These are phyloP conservation scores for Trichaptum fuscoviolaceum DNA, from an alignment of 768 basidiomycete genomes.

Conservation along the genomic window DNA sequence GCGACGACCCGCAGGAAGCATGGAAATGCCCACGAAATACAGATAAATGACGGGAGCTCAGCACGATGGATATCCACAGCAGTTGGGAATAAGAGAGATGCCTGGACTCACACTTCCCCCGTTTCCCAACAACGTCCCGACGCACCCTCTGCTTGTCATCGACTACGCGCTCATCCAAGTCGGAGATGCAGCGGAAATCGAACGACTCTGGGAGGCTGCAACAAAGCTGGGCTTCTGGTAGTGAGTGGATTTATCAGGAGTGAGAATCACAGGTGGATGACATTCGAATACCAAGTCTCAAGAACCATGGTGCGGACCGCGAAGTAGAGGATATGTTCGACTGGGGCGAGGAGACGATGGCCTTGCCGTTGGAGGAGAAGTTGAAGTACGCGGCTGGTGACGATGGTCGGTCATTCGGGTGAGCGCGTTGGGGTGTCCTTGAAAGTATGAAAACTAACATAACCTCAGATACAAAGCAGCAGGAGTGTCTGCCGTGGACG, in stretches of 20 bases:
- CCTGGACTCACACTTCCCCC: conserved; percentile 24
- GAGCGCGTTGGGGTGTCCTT: conserved; percentile 2
- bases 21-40: not conserved
- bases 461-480: conserved; percentile 48
- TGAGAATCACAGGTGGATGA: not conserved
- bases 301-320: conserved; percentile 49
- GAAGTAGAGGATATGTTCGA: conserved; percentile 49
- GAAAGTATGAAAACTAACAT: not conserved
- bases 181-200: conserved; percentile 38
- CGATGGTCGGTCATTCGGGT: conserved; percentile 37
- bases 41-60: not conserved
- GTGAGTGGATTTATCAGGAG: conserved; percentile 31
- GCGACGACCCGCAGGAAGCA: not conserved
- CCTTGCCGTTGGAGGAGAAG: conserved; percentile 50
- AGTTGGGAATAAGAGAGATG: not conserved
- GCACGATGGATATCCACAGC: no score
- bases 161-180: conserved; percentile 46
- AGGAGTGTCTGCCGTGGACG: conserved; percentile 59
- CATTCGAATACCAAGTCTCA: conserved; percentile 31
- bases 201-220: conserved; percentile 51
- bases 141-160: conserved; percentile 50
- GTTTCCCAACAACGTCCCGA: conserved; percentile 48
- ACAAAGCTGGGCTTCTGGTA: conserved; percentile 65
- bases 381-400: conserved; percentile 55
- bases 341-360: conserved; percentile 49